Evolutionary conservation across 108 stramenopile genomes (phyloP), one percentile per base, ranked within the genome.

Genomic region (Skeletonema costatum): DNA sequence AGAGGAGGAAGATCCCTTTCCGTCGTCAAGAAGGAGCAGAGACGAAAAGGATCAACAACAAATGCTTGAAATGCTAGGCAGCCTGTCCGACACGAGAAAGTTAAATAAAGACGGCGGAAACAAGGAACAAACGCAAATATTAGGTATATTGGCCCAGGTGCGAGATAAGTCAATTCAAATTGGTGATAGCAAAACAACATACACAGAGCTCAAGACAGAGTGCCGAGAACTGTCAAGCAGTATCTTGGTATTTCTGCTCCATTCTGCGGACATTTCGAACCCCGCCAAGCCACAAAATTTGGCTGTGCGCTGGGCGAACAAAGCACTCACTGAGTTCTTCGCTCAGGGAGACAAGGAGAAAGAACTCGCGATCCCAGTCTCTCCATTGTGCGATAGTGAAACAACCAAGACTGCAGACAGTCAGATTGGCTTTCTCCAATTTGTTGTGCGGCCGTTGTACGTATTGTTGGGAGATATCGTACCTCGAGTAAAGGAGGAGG

Each of bases 361-460:
- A 44, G 70, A 76, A 61, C 8, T 60, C 32, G 87, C 89, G 13
- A 29, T 96, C 19, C 87, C 89, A 8, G 72, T 94, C n/a, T 89
- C 87, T 48, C 94, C 92, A 25, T 69, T 92, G 16, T 94, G 93
- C 60, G 88, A 92, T 78, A 75, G 87, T 10, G 60, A 77, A 29
- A 83, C 77, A 1, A 74, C 74, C 32, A 78, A 89, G 41, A 73
- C 86, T 30, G 74, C 90, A 35, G 88, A 90, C 61, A 85, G 80
- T 63, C 96, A 97, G 80, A 80, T 84, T 42, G 93, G 90, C 44
- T 97, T 97, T 66, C 86, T 95, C 32, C 85, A 92, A 64, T 94
- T 90, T 75, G 88, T 95, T 59, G 87, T 94, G 13, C 68, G 78
- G 36, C 96, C 96, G 9, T 68, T 88, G 56, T 88, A 76, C 71